Evolutionary conservation across 805 yeast genomes (phyloP).

Genomic region (Debaryomyces maramus): DNA sequence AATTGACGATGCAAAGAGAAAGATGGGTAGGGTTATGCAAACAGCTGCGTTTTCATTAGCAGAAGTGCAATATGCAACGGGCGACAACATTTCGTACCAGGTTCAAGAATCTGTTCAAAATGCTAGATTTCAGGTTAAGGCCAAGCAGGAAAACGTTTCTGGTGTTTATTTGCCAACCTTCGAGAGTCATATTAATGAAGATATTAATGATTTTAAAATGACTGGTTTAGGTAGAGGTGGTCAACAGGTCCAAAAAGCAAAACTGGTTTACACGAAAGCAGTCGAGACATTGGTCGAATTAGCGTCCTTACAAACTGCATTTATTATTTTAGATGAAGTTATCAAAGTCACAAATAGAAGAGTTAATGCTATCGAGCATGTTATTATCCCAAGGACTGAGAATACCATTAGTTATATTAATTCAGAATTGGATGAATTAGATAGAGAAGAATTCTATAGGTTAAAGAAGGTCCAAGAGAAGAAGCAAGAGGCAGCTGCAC

Average conservation of each 20-base stretch:
- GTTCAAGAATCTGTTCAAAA: constrained; percentile 91
- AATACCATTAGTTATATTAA: constrained; percentile 90
- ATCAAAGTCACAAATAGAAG: constrained; percentile 97
- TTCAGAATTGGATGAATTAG: constrained; percentile 94
- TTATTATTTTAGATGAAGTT: constrained; percentile 93
- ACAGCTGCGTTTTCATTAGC: constrained; percentile 97
- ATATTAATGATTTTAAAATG: constrained; percentile 89
- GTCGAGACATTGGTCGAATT: constrained; percentile 96
- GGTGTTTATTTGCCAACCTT: constrained; percentile 95
- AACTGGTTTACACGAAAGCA: constrained; percentile 87
- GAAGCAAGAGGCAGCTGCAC: constrained; percentile 79
- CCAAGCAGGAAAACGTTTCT: constrained; percentile 93
- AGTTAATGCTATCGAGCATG: constrained; percentile 98
- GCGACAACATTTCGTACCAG: constrained; percentile 92
- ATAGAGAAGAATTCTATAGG: constrained; percentile 96
- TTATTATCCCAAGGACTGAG: constrained; percentile 95
- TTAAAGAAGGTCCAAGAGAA: constrained; percentile 94
- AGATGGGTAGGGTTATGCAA: constrained; percentile 98
- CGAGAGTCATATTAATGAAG: constrained; percentile 79
- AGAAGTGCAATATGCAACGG: constrained; percentile 96
- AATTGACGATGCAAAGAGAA: constrained; percentile 91
- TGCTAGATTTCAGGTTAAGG: constrained; percentile 87
- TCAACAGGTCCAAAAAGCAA: constrained; percentile 94
- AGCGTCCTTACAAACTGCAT: constrained; percentile 95
- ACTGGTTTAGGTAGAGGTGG: constrained; percentile 99